Evolutionary conservation across 345 rosid species (phyloP), one percentile per base, ranked within the genome.

Genomic region (Eucalyptus leucophloia): DNA sequence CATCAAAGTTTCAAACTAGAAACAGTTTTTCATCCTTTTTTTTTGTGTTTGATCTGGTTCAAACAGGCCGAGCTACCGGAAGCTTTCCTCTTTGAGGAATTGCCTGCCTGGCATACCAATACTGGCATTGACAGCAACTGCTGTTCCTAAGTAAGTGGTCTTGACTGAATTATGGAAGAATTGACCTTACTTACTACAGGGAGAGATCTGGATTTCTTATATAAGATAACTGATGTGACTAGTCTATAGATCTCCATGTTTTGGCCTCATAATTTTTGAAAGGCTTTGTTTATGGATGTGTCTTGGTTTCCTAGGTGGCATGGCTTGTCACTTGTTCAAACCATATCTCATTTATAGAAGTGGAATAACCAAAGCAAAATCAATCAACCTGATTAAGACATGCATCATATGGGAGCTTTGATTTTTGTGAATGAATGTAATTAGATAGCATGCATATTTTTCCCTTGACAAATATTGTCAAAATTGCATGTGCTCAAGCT

Each of bases 121-220:
- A 88, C 90, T 98, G 95, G 99, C 99, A 56, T 93, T 97, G 92
- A 98, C 99, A 6, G 99, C 98, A 87, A 97, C 99, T 90, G 99
- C 99, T 91, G 96, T 92, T 94, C 99, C 98, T 19, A 96, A 96
- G 99, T 98, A 88, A 90, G 97, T 94, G 58, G 92, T 86, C 82
- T 87, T 77, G 85, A 40, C 85, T 77, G 47, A 37, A 40, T 37
- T 77, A 77, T 21, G 47, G 30, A 77, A 77, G 85, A 40, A 77
- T 3, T 77, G 85, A 40, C 85, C 47, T 19, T 77, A 77, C 28
- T 77, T 21, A 3, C 47, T 37, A 77, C 28, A 21, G 47, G 83
- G 83, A 77, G 83, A 37, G 83, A 77, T 24, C 83, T 8, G 16
- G 83, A 21, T 40, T 40, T 77, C 83, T 21, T 77, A 77, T 40